Evolutionary conservation across 2,329 filamentous ascomycete species (phyloP).

Genomic region (Xylaria sp.): DNA sequence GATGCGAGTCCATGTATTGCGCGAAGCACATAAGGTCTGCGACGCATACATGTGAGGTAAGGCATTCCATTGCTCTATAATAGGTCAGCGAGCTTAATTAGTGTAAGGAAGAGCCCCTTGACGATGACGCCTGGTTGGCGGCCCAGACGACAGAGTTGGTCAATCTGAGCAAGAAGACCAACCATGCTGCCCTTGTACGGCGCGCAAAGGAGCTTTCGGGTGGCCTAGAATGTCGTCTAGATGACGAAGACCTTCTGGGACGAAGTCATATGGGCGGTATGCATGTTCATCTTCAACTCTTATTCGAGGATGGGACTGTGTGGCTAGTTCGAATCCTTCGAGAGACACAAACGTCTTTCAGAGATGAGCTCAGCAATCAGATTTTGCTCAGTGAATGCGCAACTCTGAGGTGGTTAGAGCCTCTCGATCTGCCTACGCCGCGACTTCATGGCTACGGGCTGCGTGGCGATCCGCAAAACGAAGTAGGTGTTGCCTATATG

Average conservation of each 20-base stretch:
- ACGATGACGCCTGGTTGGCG: conserved; percentile 38
- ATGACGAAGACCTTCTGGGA: conserved; percentile 30
- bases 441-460: conserved; percentile 43
- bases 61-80: not conserved
- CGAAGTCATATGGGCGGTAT: conserved; percentile 24
- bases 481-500: conserved; percentile 46
- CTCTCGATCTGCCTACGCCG: conserved; percentile 44
- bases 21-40: conserved; percentile 17
- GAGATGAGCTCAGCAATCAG: conserved; percentile 21
- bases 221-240: conserved; percentile 33
- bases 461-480: conserved; percentile 39
- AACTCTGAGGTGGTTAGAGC: conserved; percentile 38
- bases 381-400: conserved; percentile 32
- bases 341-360: conserved; percentile 24
- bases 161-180: conserved; percentile 35
- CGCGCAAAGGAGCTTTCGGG: conserved; percentile 37
- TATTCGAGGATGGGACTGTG: conserved; percentile 28
- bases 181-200: conserved; percentile 34
- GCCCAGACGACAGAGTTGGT: conserved; percentile 38
- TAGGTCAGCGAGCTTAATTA: conserved; percentile 3
- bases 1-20: conserved; percentile 33
- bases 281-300: conserved; percentile 24
- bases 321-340: conserved; percentile 25
- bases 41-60: conserved; percentile 28
- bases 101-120: conserved; percentile 32